Conservation (phyloP, 345 rosid genomes). For the Stellera chamaejasme region DNA sequence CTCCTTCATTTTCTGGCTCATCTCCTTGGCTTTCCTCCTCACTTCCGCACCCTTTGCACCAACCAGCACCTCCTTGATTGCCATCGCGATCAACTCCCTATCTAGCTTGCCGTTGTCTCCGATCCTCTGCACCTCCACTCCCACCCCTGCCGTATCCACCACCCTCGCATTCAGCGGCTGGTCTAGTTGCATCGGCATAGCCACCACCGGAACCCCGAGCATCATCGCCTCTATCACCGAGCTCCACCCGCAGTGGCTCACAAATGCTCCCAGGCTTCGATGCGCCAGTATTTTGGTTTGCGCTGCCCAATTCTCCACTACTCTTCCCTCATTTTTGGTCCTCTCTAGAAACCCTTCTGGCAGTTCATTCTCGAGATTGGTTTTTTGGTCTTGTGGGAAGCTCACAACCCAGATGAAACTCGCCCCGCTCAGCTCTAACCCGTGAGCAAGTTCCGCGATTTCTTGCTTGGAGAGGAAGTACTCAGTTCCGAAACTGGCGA, state of each 20-base stretch:
- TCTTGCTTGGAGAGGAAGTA: slow-evolving; percentile 22
- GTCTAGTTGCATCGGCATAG: slow-evolving; percentile 30
- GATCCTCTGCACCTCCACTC: slow-evolving; percentile 19
- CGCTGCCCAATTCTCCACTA: slow-evolving; percentile 30
- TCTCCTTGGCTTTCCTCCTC: slow-evolving; percentile 21
- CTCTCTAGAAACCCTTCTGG: slow-evolving; percentile 24
- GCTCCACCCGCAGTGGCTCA: slow-evolving; percentile 39
- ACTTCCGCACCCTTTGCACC: slow-evolving; percentile 16
- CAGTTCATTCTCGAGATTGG: slow-evolving; percentile 11
- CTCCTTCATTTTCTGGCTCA: slow-evolving; percentile 10
- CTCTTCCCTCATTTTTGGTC: slow-evolving; percentile 19
- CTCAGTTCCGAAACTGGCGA: slow-evolving; percentile 34
- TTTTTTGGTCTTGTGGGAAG: slow-evolving; percentile 16
- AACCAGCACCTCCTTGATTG: slow-evolving; percentile 19
- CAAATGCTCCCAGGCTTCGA: slow-evolving; percentile 23
- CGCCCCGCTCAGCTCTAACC: slow-evolving; percentile 22
- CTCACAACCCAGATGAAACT: slow-evolving; percentile 31
- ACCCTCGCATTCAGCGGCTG: slow-evolving; percentile 25
- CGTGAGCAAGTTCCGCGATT: slow-evolving; percentile 28
- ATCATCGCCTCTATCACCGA: slow-evolving; percentile 31
- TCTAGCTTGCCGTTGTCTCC: slow-evolving; percentile 6
- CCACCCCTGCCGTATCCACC: slow-evolving; percentile 21
- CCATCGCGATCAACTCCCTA: slow-evolving; percentile 20
- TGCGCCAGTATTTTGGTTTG: slow-evolving; percentile 21
- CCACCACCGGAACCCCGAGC: slow-evolving; percentile 24